Evolutionary conservation across 2,329 filamentous ascomycete genomes (phyloP), one percentile per base, ranked within the genome.

Genomic region (Ophiostoma pallidulum): DNA sequence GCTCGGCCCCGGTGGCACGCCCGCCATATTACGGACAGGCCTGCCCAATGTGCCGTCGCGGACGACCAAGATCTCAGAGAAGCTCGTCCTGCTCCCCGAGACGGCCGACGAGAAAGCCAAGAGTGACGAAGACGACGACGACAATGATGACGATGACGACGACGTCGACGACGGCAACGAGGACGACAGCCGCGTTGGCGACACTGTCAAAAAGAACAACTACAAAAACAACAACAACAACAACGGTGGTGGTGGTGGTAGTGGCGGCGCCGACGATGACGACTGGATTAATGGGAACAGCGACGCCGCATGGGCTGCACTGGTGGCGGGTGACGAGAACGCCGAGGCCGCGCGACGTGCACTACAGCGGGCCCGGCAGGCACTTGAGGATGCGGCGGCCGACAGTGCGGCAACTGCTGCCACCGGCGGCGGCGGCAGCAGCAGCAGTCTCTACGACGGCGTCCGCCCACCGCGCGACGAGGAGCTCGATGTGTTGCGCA

Each of bases 41-140:
- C 67, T 70, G 57, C 74, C 78, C 48, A 75, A 72, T 38, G 67
- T 96, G 55, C 92, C 91, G 0, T 84, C 87, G 6, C 78, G 92
- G 45, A 94, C 89, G 32, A 94, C 88, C 24, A 96, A 97, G 65
- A 84, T 94, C 54, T 95, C 87, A 64, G 88, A 97, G 69, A 97
- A 97, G 67, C 73, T 98, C n/a, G 92, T 98, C 0, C 72, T 97
- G 31, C 74, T 98, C 13, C 92, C 92, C 1, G 91, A 96, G 60
- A 84, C 49, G 18, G 45, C 28, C 18, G 26, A 42, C 29, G 75
- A 76, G 8, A 37, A 45, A 24, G 46, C 19, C 13, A 32, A 46
- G 12, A n/a, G n/a, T n/a, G n/a, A n/a, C n/a, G n/a, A n/a, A n/a
- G n/a, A n/a, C n/a, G n/a, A n/a, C n/a, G n/a, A n/a, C n/a, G n/a